These are phyloP conservation scores for Fusarium verrucosum DNA, from an alignment of 2,329 filamentous ascomycete genomes.

Conservation along the genomic window DNA sequence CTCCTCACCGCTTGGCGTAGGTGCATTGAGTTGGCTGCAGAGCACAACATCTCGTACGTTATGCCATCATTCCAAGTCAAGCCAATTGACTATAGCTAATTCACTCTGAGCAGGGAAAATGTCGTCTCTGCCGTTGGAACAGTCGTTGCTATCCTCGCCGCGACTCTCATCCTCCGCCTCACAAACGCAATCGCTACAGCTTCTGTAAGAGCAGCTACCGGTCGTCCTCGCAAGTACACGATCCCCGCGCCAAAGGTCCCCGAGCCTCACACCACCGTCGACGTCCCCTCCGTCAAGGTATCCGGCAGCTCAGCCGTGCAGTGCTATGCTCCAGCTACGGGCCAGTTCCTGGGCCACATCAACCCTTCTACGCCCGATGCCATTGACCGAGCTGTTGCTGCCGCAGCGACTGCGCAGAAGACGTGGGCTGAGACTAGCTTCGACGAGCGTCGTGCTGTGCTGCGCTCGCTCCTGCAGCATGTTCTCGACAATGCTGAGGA, in stretches of 20 bases:
- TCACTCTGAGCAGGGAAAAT: conserved; percentile 33
- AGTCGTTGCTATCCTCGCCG: conserved; percentile 45
- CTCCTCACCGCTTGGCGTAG: conserved; percentile 34
- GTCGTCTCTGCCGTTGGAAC: conserved; percentile 45
- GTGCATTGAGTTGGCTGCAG: conserved; percentile 34
- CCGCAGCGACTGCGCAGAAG: conserved; percentile 77
- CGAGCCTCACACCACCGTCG: conserved; percentile 65
- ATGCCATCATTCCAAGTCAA: background rate
- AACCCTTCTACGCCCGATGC: conserved; percentile 79
- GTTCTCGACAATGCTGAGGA: conserved; percentile 89
- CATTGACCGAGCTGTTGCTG: conserved; percentile 81
- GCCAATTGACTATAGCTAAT: conserved; percentile 22
- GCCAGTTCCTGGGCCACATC: conserved; percentile 80
- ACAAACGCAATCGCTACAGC: conserved; percentile 37
- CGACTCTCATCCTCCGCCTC: conserved; percentile 46
- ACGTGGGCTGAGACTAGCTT: conserved; percentile 84
- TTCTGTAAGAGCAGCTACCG: conserved; percentile 44
- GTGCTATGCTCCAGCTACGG: conserved; percentile 91
- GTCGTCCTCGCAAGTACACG: conserved; percentile 64
- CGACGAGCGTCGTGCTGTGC: conserved; percentile 76
- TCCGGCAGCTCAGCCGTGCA: conserved; percentile 74
- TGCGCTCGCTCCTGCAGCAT: conserved; percentile 82
- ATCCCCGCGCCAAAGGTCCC: conserved; percentile 71
- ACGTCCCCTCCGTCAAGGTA: conserved; percentile 70
- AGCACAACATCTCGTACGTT: conserved; percentile 42